Evolutionary conservation across 108 stramenopile genomes (phyloP).

Genomic region (Fistulifera pelliculosa): DNA sequence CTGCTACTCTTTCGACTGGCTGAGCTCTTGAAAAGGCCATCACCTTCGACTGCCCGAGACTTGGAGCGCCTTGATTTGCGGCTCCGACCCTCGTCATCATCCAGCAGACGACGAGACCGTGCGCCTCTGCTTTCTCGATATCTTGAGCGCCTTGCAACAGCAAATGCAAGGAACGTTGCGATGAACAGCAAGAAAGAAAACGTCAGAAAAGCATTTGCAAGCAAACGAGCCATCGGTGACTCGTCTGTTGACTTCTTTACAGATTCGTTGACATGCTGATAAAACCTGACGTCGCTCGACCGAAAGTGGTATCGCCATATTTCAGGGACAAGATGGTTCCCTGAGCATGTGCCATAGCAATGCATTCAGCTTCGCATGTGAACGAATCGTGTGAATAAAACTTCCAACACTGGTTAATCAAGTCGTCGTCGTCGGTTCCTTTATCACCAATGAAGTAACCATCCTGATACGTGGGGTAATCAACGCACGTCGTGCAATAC

Average conservation of each 20-base stretch:
- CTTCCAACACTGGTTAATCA: conserved; percentile 92
- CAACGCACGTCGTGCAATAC: conserved; percentile 79
- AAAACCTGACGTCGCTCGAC: conserved; percentile 30
- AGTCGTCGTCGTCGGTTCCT: conserved; percentile 77
- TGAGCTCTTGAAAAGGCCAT: conserved; percentile 8
- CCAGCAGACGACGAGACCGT: conserved; percentile 50
- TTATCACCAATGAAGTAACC: conserved; percentile 79
- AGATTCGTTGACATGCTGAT: conserved; percentile 8
- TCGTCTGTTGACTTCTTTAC: conserved; percentile 5
- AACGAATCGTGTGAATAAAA: conserved; percentile 77
- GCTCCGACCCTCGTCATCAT: conserved; percentile 12
- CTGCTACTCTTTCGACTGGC: conserved; percentile 3
- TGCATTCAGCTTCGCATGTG: conserved; percentile 62
- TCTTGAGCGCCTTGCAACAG: conserved; percentile 69
- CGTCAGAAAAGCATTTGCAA: conserved; percentile 69
- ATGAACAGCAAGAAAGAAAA: conserved; percentile 66
- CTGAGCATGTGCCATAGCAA: conserved; percentile 64
- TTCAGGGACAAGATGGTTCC: conserved; percentile 47
- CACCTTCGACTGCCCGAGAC: conserved; percentile 19
- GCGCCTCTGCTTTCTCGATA: conserved; percentile 49
- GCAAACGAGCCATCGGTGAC: conserved; percentile 43
- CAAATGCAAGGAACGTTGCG: conserved; percentile 80
- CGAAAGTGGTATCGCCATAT: conserved; percentile 54
- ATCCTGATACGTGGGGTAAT: conserved; percentile 86
- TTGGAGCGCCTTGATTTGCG: conserved; percentile 24